Conservation (phyloP, 1,139 yeast species). For the Tardiomyces blankii region DNA sequence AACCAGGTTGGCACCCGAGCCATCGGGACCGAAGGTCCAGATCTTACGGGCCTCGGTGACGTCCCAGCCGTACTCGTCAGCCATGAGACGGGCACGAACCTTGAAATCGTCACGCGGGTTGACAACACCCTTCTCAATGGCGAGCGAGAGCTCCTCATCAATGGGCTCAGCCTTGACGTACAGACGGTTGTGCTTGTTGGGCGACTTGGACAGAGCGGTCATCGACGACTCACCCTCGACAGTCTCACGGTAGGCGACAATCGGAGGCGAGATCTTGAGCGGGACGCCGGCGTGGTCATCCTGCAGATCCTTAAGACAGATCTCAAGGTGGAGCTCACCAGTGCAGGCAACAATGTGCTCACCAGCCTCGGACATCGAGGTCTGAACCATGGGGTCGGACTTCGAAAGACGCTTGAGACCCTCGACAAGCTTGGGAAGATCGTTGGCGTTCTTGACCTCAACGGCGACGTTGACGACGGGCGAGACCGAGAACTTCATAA, state of each 20-base stretch:
- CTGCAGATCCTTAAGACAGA: slow-evolving; percentile 85
- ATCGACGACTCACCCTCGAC: slow-evolving; percentile 37
- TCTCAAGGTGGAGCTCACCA: slow-evolving; percentile 99
- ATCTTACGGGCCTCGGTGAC: slow-evolving; percentile 13
- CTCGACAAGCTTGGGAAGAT: slow-evolving; percentile 60
- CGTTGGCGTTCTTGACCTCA: slow-evolving; percentile 81
- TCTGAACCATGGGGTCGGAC: slow-evolving; percentile 96
- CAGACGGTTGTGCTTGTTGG: slow-evolving; percentile 25
- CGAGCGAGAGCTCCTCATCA: slow-evolving; percentile 37
- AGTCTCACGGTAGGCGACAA: slow-evolving; percentile 90
- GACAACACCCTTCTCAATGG: slow-evolving; percentile 44
- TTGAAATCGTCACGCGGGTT: slow-evolving; percentile 34
- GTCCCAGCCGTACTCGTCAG: slow-evolving; percentile 3
- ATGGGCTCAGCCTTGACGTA: slow-evolving; percentile 35
- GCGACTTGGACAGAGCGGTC: slow-evolving; percentile 25
- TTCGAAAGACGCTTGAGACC: slow-evolving; percentile 73
- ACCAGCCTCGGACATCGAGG: slow-evolving; percentile 86
- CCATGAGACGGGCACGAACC: slow-evolving; percentile 39
- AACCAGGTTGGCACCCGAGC: slow-evolving; percentile 4
- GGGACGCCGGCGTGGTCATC: slow-evolving; percentile 92
- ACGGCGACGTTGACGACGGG: slow-evolving; percentile 93
- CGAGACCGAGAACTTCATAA: slow-evolving; percentile 53
- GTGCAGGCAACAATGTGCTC: slow-evolving; percentile 99
- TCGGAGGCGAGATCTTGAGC: slow-evolving; percentile 80
- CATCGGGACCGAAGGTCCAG: slow-evolving; percentile 24